A percentile compares a stretch with the other conserved stretches of the same genome.
phyloP scores from a whole-genome alignment of 768 basidiomycete genomes.

The Pleurotus tuber-regium region DNA sequence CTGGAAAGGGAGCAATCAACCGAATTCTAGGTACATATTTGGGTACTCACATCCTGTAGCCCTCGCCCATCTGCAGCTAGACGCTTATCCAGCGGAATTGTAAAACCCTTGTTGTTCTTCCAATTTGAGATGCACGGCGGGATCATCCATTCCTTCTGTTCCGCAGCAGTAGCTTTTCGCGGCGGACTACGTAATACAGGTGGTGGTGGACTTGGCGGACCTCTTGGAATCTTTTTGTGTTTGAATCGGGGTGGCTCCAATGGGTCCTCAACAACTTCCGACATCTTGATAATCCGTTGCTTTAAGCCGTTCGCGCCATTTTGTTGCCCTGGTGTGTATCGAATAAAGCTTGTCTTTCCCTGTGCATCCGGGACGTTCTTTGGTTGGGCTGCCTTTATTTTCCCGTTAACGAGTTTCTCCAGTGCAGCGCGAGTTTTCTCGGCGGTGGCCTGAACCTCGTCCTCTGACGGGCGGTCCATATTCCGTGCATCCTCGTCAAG shows the following conservation, averaged over 20 bases:
- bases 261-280: slow-evolving; percentile 96
- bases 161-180: slow-evolving; percentile 91
- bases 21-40: slow-evolving; percentile 1
- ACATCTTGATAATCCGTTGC: slow-evolving; percentile 99
- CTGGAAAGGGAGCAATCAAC: slow-evolving; percentile 35
- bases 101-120: slow-evolving; percentile 99
- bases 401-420: slow-evolving; percentile 90
- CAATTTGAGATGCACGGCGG: slow-evolving; percentile 99
- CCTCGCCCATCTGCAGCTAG: slow-evolving; percentile 98
- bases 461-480: slow-evolving; percentile 94
- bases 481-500: slow-evolving; percentile 65
- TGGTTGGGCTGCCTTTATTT: slow-evolving; percentile 98
- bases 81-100: slow-evolving; percentile 96
- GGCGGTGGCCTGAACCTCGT: slow-evolving; percentile 86
- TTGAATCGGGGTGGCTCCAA: slow-evolving; percentile 97
- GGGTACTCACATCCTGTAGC: slow-evolving; percentile 82
- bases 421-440: slow-evolving; percentile 89
- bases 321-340: slow-evolving; percentile 96
- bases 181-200: slow-evolving; percentile 95
- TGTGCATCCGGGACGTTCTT: slow-evolving; percentile 88
- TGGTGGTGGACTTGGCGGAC: slow-evolving; percentile 94
- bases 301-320: slow-evolving; percentile 65
- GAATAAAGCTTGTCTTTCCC: slow-evolving; percentile 85
- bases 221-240: slow-evolving; percentile 97
- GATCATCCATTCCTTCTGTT: slow-evolving; percentile 99